These are phyloP conservation scores for Austroboletus niveus DNA, from an alignment of 1,284 basidiomycete species.

Conservation along the genomic window DNA sequence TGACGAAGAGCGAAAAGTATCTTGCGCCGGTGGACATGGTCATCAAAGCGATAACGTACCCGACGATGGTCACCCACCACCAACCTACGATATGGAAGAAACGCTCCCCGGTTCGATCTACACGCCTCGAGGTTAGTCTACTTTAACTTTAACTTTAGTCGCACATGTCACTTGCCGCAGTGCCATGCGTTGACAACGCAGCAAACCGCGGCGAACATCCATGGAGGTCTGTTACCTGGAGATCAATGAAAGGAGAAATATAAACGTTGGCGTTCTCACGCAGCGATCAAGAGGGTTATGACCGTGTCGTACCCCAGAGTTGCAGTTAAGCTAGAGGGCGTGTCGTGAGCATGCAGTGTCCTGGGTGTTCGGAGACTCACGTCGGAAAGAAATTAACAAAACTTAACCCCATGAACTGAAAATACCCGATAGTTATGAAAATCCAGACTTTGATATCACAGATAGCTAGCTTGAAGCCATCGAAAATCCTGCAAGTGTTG, in stretches of 20 bases:
- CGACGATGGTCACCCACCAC: conserved; percentile 61
- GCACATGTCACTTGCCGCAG: conserved; percentile 43
- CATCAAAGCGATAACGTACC: conserved; percentile 58
- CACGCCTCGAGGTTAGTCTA: neutral
- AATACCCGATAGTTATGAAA: conserved; percentile 53
- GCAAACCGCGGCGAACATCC: conserved; percentile 54
- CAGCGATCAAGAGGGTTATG: conserved; percentile 57
- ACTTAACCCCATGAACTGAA: conserved; percentile 59
- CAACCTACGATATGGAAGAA: conserved; percentile 64
- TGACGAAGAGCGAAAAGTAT: conserved; percentile 65
- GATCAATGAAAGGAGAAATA: neutral
- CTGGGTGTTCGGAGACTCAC: conserved; percentile 33
- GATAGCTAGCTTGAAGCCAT: conserved; percentile 55
- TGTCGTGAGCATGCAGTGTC: too few species aligned
- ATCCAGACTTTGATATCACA: conserved; percentile 61
- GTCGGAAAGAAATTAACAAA: conserved; percentile 78
- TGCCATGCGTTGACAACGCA: conserved; percentile 65
- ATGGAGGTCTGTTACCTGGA: conserved; percentile 50
- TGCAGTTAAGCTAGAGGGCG: conserved; percentile 46
- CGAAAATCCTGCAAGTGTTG: conserved; percentile 39
- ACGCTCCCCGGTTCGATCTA: conserved; percentile 61
- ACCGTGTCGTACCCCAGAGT: conserved; percentile 68
- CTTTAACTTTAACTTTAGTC: too few species aligned
- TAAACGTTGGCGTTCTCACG: conserved; percentile 42
- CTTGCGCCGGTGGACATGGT: conserved; percentile 55